These are phyloP conservation scores for Botryotinia calthae DNA, from an alignment of 2,329 filamentous ascomycete genomes.

Conservation along the genomic window DNA sequence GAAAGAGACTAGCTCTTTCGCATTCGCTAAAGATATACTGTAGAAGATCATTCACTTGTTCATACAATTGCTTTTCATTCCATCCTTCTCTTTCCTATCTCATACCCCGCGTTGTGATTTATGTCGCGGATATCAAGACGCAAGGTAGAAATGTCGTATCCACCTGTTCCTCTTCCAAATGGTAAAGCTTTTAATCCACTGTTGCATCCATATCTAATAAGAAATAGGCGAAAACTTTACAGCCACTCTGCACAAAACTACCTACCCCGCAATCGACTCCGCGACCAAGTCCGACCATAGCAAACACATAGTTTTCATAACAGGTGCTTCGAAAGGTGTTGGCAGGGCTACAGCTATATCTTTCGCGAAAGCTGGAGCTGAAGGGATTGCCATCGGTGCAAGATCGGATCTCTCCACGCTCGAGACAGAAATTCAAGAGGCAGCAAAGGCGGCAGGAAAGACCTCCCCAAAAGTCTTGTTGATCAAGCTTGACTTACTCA, in stretches of 20 bases:
- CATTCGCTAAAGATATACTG: no score
- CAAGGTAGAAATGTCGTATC: conserved; percentile 5
- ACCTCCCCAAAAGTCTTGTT: conserved; percentile 26
- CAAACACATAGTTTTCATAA: conserved; percentile 29
- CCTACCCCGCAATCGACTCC: conserved; percentile 53
- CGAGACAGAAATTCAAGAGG: conserved; percentile 26
- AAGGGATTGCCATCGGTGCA: conserved; percentile 28
- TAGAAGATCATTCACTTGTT: no score
- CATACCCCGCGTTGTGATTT: neutral
- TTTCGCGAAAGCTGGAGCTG: conserved; percentile 30
- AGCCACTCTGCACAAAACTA: conserved; percentile 42
- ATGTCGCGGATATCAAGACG: neutral
- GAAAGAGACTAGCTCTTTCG: no score
- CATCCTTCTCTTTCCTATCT: neutral
- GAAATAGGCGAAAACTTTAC: conserved; percentile 15
- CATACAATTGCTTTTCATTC: neutral
- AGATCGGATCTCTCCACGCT: conserved; percentile 24
- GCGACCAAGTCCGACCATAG: conserved; percentile 28
- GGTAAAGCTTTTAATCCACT: neutral
- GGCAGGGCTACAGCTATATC: conserved; percentile 30
- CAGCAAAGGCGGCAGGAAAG: conserved; percentile 26
- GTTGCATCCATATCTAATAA: neutral
- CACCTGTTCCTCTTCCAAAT: conserved; percentile 15
- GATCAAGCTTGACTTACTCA: conserved; percentile 27
- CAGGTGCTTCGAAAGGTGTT: conserved; percentile 31